phyloP scores from a whole-genome alignment of 345 rosid genomes.

The Salix viminalis region DNA sequence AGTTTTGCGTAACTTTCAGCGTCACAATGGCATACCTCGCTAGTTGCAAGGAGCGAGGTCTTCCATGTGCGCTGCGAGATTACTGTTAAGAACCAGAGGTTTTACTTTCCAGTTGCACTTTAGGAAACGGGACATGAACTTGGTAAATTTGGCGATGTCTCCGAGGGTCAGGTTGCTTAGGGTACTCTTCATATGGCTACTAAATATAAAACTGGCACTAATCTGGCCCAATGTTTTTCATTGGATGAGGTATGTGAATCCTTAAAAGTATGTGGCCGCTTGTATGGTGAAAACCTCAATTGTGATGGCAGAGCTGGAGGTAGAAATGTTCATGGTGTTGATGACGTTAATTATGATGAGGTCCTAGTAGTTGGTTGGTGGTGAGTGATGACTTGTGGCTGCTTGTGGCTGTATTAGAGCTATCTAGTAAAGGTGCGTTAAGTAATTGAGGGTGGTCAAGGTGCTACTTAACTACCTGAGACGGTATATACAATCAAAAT shows the following conservation, averaged over 20 bases:
- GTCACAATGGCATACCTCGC: neutral
- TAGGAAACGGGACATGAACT: neutral
- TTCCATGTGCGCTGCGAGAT: neutral
- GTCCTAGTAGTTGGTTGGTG: neutral
- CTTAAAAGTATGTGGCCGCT: neutral
- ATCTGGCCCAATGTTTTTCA: neutral
- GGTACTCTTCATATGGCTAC: conserved; percentile 1
- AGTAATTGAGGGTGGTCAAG: neutral
- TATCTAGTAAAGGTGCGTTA: neutral
- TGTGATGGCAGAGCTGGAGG: neutral
- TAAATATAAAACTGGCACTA: neutral
- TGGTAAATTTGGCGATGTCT: neutral
- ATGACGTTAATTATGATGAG: neutral
- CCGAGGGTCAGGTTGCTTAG: neutral
- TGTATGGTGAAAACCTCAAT: neutral
- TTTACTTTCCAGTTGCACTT: neutral
- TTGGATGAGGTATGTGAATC: neutral
- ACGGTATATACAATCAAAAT: too few species aligned
- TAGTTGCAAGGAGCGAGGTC: neutral
- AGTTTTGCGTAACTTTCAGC: neutral
- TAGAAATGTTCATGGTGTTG: neutral
- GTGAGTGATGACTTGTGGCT: neutral
- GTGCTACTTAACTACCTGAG: neutral
- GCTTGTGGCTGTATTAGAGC: neutral
- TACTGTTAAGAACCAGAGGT: neutral